Evolutionary conservation across 331 rosid species (phyloP), one percentile per base, ranked within the genome.

Genomic region (Pyrus hybrid): DNA sequence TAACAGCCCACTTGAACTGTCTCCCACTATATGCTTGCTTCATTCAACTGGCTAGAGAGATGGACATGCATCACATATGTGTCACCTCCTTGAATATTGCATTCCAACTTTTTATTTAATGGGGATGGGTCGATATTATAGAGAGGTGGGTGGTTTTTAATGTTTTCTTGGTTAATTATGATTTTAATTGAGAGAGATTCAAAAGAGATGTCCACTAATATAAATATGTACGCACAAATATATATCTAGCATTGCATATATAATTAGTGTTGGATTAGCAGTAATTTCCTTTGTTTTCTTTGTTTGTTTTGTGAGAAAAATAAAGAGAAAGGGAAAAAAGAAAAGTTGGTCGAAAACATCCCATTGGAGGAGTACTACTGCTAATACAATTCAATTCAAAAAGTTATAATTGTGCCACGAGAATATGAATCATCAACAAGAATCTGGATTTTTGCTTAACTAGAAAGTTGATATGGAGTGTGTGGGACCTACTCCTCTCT

Each of bases 351-450:
- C 82, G 77, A 81, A 77, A 86, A 91, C 91, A 63, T 47, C 49
- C 88, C 77, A 83, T 76, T 80, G 87, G 87, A 82, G 93, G 43
- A 62, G 22, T 51, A 51, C 21, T 7, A 28, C n/a, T 28, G 30
- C 13, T 23, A 32, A 21, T 72, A 56, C 16, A 33, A 57, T 87
- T 85, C 83, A 72, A 73, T 84, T 80, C 72, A 83, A 90, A 83
- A 53, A 84, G 84, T 75, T 75, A 91, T 86, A 93, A 91, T 87
- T 90, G 91, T 85, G 96, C 90, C 83, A 86, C 22, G 70, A 43
- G 91, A 91, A 86, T 91, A 86, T 89, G 93, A 93, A 88, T 93
- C 97, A 89, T 86, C 90, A 88, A 88, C 91, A 84, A 88, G 90
- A 89, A 89, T 91, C 84, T 78, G 82, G 88, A 72, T 88, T 90